Percentiles rank a stretch among this genome's conserved stretches.
Evolutionary conservation across 2,329 filamentous ascomycete genomes (phyloP).

Genomic region (Penicillium fuscoglaucum): DNA sequence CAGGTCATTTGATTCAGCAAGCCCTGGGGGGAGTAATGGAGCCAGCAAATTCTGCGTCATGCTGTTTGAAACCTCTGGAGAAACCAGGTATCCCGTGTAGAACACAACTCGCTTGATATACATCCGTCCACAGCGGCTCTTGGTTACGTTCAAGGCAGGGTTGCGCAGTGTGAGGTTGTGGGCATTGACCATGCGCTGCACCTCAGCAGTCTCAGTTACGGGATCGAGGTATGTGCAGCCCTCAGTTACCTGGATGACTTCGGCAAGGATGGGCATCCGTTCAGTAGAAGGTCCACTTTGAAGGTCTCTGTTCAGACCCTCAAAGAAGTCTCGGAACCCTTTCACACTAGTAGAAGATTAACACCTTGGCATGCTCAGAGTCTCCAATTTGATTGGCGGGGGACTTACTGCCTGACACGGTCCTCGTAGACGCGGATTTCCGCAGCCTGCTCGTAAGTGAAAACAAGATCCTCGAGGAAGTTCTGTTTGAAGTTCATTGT

Average conservation of each 20-base stretch:
- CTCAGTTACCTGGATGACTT: conserved; percentile 86
- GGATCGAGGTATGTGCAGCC: conserved; percentile 72
- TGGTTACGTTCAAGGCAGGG: conserved; percentile 37
- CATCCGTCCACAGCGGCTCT: conserved; percentile 53
- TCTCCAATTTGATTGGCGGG: not conserved
- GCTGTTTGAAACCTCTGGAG: conserved; percentile 67
- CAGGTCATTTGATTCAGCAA: conserved; percentile 66
- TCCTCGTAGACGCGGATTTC: conserved; percentile 74
- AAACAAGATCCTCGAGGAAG: conserved; percentile 76
- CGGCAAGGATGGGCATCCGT: conserved; percentile 67
- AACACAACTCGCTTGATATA: conserved; percentile 83
- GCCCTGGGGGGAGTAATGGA: conserved; percentile 62
- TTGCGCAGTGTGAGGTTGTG: conserved; percentile 63
- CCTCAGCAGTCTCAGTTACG: conserved; percentile 73
- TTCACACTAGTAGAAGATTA: conserved; percentile 56
- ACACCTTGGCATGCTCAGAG: not conserved
- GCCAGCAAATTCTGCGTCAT: conserved; percentile 62
- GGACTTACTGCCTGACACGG: conserved; percentile 57
- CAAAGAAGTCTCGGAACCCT: conserved; percentile 82
- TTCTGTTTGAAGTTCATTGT: conserved; percentile 93
- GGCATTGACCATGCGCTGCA: conserved; percentile 84
- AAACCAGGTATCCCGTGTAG: conserved; percentile 89
- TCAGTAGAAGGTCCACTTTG: conserved; percentile 48
- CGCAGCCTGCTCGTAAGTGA: conserved; percentile 80
- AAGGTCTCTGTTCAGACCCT: conserved; percentile 67